A percentile compares a stretch with the other conserved stretches of the same genome.
phyloP scores from a whole-genome alignment of 1,284 basidiomycete genomes.

The Athelia sp. region DNA sequence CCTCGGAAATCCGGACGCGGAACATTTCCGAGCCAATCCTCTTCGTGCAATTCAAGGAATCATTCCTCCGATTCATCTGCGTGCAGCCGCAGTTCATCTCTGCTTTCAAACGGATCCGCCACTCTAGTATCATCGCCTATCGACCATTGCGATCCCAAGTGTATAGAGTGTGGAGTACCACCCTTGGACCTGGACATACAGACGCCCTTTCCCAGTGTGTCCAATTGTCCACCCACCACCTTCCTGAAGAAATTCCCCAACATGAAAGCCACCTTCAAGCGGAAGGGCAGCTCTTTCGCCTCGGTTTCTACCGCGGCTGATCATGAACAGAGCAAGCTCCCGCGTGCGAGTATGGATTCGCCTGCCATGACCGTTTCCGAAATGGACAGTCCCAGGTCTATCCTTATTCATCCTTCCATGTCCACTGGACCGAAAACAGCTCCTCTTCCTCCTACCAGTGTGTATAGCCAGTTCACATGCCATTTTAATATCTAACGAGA shows the following conservation, averaged over 20 bases:
- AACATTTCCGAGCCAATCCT: not conserved
- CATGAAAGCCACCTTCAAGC: not conserved
- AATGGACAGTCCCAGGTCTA: not conserved
- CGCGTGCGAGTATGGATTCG: not conserved
- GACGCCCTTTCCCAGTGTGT: not conserved
- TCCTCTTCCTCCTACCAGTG: not conserved
- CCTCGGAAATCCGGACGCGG: not conserved
- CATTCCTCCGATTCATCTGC: not conserved
- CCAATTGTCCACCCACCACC: not conserved
- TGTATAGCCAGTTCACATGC: not conserved
- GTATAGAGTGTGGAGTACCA: not conserved
- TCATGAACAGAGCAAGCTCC: not conserved
- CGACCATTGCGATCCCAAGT: not conserved
- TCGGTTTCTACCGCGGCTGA: not conserved
- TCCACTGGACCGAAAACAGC: not conserved
- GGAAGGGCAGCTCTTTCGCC: not conserved
- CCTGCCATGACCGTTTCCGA: not conserved
- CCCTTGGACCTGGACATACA: not conserved
- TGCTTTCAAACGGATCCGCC: not conserved
- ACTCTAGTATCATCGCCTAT: not conserved
- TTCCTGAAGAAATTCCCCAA: not conserved
- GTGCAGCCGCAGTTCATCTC: not conserved
- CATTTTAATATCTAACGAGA: not conserved
- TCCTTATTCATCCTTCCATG: not conserved
- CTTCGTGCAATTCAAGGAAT: not conserved